A percentile compares a stretch with the other conserved stretches of the same genome.
These are phyloP conservation scores for Penicillium sp. DNA, from an alignment of 2,329 filamentous ascomycete genomes.

Conservation along the genomic window DNA sequence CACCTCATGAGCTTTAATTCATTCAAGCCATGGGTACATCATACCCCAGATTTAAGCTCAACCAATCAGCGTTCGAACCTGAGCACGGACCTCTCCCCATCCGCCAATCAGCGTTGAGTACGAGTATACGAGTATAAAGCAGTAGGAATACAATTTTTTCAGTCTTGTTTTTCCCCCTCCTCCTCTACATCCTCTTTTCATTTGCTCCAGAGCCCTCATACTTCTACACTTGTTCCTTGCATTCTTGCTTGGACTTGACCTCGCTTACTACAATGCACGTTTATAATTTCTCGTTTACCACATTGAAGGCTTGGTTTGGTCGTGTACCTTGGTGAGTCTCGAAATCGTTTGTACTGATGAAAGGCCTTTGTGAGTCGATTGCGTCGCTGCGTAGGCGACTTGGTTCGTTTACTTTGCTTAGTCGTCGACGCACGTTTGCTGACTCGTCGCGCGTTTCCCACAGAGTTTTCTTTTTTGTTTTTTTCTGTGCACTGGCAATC, in stretches of 20 bases:
- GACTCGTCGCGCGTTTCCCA: not conserved
- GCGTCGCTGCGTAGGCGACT: not conserved
- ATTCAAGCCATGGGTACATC: not conserved
- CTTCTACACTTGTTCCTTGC: not conserved
- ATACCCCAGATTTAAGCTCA: too few species aligned
- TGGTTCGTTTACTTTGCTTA: not conserved
- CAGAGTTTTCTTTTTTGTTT: too few species aligned
- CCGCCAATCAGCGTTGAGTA: not conserved
- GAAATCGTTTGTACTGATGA: not conserved
- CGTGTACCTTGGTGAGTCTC: not conserved
- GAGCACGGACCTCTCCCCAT: accelerated
- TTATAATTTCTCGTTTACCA: not conserved
- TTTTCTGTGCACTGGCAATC: not conserved
- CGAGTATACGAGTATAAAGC: not conserved
- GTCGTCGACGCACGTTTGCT: not conserved
- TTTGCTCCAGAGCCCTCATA: not conserved
- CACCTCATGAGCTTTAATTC: not conserved
- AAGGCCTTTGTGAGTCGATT: not conserved
- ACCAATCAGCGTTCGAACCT: not conserved
- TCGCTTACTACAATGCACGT: not conserved
- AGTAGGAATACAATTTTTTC: not conserved
- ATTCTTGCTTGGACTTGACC: not conserved
- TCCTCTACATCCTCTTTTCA: not conserved
- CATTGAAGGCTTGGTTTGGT: not conserved
- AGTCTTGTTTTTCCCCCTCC: not conserved